Percentiles rank a stretch among this genome's conserved stretches.
phyloP scores from a whole-genome alignment of 805 yeast species.

The Candida yuanshanica region DNA sequence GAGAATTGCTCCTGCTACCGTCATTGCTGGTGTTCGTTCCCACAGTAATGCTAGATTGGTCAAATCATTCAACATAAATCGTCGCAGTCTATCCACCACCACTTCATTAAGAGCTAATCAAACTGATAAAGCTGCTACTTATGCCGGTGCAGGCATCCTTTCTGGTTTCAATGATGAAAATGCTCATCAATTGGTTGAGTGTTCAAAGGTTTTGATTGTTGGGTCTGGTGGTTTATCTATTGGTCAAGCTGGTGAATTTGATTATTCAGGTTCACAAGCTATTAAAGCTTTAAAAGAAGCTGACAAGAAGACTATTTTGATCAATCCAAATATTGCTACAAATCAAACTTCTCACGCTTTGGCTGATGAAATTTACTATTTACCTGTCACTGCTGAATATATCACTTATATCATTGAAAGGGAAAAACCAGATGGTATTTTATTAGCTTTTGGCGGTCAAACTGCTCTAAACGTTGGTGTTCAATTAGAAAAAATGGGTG shows the following conservation, averaged over 20 bases:
- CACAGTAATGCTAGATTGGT: constrained; percentile 11
- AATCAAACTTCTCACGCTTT: constrained; percentile 93
- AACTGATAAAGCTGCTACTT: constrained; percentile 26
- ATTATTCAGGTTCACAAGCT: constrained; percentile 96
- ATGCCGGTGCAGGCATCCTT: constrained; percentile 61
- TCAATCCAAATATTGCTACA: constrained; percentile 95
- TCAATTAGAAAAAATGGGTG: constrained; percentile 90
- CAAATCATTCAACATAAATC: not conserved
- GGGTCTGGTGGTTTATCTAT: constrained; percentile 97
- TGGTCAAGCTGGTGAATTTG: constrained; percentile 98
- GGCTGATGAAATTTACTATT: constrained; percentile 92
- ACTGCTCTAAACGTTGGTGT: constrained; percentile 97
- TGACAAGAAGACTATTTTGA: constrained; percentile 74
- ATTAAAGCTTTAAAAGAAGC: constrained; percentile 93
- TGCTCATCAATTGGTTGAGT: constrained; percentile 70
- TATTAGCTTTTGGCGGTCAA: constrained; percentile 97
- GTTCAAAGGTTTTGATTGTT: constrained; percentile 79
- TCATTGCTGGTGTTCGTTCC: constrained; percentile 12
- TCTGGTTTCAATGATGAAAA: constrained; percentile 53
- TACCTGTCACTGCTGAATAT: constrained; percentile 96
- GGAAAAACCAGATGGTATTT: constrained; percentile 93
- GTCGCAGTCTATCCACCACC: constrained; percentile 16
- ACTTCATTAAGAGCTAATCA: constrained; percentile 14
- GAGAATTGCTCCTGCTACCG: constrained; percentile 3
- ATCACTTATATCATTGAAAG: constrained; percentile 92